Percentiles rank a stretch among this genome's conserved stretches.
Evolutionary conservation across 306 rosid genomes (phyloP).

Genomic region (Erythrophleum fordii): DNA sequence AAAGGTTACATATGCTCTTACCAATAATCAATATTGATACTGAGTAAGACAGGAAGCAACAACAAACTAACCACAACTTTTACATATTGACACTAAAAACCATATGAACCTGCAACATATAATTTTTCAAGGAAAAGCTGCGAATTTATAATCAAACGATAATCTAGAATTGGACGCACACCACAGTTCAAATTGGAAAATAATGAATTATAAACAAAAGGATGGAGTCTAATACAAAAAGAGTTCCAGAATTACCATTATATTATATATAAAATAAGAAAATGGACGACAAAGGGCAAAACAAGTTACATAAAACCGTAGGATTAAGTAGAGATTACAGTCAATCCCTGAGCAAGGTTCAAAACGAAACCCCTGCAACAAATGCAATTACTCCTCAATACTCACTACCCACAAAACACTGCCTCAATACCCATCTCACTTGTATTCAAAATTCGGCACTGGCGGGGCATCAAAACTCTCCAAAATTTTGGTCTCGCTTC

Average conservation of each 20-base stretch:
- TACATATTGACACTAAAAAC: not conserved
- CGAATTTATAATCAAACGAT: not conserved
- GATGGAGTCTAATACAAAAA: not conserved
- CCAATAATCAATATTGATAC: not conserved
- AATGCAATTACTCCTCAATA: not conserved
- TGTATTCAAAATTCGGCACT: conserved; percentile 63
- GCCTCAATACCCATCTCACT: conserved; percentile 34
- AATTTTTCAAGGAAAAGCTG: not conserved
- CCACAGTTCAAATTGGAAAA: not conserved
- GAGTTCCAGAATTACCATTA: not conserved
- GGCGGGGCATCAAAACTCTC: conserved; percentile 81
- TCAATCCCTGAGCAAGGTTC: not conserved
- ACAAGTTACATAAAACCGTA: not conserved
- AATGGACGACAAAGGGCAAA: no score
- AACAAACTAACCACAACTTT: not conserved
- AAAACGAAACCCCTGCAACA: not conserved
- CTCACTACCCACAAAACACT: not conserved
- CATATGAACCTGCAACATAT: not conserved
- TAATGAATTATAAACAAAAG: not conserved
- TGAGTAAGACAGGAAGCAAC: not conserved
- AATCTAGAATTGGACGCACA: not conserved
- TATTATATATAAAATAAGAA: not conserved
- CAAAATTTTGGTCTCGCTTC: conserved; percentile 69
- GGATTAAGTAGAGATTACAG: not conserved
- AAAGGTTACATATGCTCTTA: not conserved